Conservation (phyloP, 495 filamentous ascomycete genomes). For the Lasiosphaeris hirsuta region DNA sequence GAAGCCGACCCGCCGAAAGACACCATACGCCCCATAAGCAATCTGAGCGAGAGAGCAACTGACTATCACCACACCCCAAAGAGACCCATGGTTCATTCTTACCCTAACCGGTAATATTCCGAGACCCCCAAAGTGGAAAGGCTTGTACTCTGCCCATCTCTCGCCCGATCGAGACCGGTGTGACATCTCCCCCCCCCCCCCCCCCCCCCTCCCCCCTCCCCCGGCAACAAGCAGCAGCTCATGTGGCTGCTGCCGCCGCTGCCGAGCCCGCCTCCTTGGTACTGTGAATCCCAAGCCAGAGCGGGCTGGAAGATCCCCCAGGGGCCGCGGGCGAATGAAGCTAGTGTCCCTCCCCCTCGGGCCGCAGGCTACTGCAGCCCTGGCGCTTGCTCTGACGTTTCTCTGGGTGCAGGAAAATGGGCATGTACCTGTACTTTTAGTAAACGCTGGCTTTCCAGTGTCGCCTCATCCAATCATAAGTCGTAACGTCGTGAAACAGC, state of each 20-base stretch:
- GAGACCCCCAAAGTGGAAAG: slow-evolving; percentile 31
- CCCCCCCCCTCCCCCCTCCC: background rate
- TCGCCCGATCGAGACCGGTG: slow-evolving; percentile 1
- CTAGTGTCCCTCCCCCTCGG: background rate
- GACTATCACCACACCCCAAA: slow-evolving; percentile 6
- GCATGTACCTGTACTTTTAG: slow-evolving; percentile 32
- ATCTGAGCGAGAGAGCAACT: background rate
- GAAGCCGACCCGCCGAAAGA: slow-evolving; percentile 16
- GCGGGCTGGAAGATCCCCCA: background rate
- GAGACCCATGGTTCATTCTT: slow-evolving; percentile 12
- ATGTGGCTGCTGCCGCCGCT: background rate
- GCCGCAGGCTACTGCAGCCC: slow-evolving; percentile 20
- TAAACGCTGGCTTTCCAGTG: slow-evolving; percentile 21
- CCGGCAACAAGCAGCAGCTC: background rate
- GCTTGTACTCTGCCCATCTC: slow-evolving; percentile 1
- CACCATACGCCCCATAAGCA: background rate
- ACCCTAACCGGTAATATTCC: slow-evolving; percentile 35
- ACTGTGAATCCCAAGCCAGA: background rate
- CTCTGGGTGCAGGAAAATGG: slow-evolving; percentile 14
- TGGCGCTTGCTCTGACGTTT: slow-evolving; percentile 12
- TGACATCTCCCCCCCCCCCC: slow-evolving; percentile 1
- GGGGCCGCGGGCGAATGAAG: slow-evolving; percentile 1
- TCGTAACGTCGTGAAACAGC: slow-evolving; percentile 42
- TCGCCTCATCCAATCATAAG: slow-evolving; percentile 44
- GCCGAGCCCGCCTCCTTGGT: slow-evolving; percentile 1